Evolutionary conservation across 805 yeast species (phyloP).

Genomic region (Danielozyma ontarioensis): DNA sequence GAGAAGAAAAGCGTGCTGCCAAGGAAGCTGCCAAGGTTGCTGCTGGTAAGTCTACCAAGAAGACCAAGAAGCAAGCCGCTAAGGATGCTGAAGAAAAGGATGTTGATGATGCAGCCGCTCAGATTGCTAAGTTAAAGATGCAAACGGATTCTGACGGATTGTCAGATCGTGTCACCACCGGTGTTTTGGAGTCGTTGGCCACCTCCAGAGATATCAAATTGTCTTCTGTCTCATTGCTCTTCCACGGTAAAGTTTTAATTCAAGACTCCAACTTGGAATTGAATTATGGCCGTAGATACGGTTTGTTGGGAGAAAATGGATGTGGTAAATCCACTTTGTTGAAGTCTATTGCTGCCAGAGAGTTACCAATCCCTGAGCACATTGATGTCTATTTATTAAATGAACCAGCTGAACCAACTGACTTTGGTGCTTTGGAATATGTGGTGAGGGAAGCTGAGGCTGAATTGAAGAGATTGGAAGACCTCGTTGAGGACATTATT

Average conservation of each 20-base stretch:
- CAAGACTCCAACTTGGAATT: conserved; percentile 90
- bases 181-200: conserved; percentile 83
- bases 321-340: conserved; percentile 97
- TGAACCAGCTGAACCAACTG: conserved; percentile 97
- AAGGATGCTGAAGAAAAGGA: conserved; percentile 49
- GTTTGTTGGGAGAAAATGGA: conserved; percentile 96
- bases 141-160: conserved; percentile 93
- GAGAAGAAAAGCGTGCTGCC: conserved; percentile 90
- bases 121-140: conserved; percentile 78
- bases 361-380: conserved; percentile 88
- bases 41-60: conserved; percentile 72
- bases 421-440: conserved; percentile 87
- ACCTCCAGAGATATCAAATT: conserved; percentile 94
- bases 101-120: conserved; percentile 61
- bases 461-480: conserved; percentile 88
- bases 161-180: conserved; percentile 96
- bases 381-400: conserved; percentile 90
- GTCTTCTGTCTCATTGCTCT: conserved; percentile 82
- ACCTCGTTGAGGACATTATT: conserved; percentile 81
- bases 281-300: conserved; percentile 96
- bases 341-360: conserved; percentile 92
- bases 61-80: conserved; percentile 52
- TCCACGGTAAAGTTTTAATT: conserved; percentile 95
- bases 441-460: conserved; percentile 95
- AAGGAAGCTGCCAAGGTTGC: conserved; percentile 42